Percentiles rank a stretch among this genome's conserved stretches.
phyloP scores from a whole-genome alignment of 139 green algal species.

The Chlorella sp. region DNA sequence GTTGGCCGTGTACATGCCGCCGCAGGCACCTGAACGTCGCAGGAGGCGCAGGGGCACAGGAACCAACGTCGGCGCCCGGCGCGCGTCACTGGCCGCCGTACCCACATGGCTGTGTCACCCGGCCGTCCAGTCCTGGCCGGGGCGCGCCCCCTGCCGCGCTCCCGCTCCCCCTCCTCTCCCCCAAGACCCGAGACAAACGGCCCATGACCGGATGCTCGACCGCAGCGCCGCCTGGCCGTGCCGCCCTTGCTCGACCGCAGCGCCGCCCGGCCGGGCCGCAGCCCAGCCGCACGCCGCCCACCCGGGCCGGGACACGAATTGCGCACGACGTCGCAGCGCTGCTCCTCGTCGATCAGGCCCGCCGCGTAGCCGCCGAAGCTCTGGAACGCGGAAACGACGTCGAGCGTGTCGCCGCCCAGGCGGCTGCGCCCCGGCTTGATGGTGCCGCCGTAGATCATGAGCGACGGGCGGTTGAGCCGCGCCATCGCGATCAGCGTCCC shows the following conservation, averaged over 20 bases:
- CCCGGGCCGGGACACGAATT: constrained; percentile 92
- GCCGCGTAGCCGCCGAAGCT: constrained; percentile 85
- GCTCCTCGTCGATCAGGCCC: constrained; percentile 83
- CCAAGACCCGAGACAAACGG: too few species aligned
- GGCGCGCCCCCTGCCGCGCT: too few species aligned
- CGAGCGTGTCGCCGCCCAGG: constrained; percentile 64
- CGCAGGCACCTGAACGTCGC: constrained; percentile 45
- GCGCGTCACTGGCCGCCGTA: too few species aligned
- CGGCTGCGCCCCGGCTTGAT: constrained; percentile 87
- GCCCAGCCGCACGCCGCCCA: constrained; percentile 76
- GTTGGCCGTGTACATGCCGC: constrained; percentile 99
- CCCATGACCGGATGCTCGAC: too few species aligned
- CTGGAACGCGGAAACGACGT: constrained; percentile 98
- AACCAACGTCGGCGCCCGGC: constrained; percentile 15
- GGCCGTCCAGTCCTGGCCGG: too few species aligned
- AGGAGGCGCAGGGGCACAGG: not conserved
- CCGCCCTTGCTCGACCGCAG: too few species aligned
- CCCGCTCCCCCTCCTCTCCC: too few species aligned
- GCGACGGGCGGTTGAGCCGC: constrained; percentile 88
- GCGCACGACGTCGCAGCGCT: constrained; percentile 88
- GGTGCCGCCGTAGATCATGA: constrained; percentile 99
- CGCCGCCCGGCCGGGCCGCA: too few species aligned
- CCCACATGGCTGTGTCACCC: too few species aligned
- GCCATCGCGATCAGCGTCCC: constrained; percentile 96
- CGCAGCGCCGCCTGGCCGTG: too few species aligned